Conservation (phyloP, 2,329 filamentous ascomycete genomes). For the Cladosporium velox region DNA sequence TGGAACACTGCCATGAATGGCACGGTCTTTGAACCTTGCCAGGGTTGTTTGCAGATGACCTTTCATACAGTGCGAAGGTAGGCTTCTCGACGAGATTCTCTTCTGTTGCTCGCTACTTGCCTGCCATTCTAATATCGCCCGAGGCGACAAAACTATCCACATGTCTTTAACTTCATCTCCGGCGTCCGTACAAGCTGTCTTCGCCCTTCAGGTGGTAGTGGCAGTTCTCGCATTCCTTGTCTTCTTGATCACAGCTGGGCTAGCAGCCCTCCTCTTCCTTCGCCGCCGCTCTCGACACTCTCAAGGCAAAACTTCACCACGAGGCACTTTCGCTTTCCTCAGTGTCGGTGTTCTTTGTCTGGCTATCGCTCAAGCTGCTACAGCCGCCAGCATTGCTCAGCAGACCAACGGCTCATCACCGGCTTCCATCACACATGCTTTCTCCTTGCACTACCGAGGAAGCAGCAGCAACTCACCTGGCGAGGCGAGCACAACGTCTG, state of each 20-base stretch:
- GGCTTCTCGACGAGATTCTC: neutral
- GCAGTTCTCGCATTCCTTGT: conserved; percentile 17
- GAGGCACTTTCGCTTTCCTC: conserved; percentile 19
- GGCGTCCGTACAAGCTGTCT: conserved; percentile 5
- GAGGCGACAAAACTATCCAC: neutral
- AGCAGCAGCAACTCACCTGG: neutral
- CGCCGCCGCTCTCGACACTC: neutral
- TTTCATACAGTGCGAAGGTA: neutral
- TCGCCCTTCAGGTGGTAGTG: conserved; percentile 20
- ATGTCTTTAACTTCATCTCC: conserved; percentile 12
- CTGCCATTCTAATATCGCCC: neutral
- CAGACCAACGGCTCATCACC: neutral
- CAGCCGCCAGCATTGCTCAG: neutral
- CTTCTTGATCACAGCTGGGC: neutral
- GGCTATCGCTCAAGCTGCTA: conserved; percentile 13
- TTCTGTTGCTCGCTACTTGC: neutral
- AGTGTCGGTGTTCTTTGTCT: conserved; percentile 12
- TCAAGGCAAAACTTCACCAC: neutral
- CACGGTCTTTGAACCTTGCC: neutral
- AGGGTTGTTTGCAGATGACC: neutral
- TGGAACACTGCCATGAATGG: conserved; percentile 1
- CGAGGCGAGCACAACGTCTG: neutral
- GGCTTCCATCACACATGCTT: conserved; percentile 5
- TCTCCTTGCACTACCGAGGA: neutral
- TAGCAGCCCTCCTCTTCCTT: conserved; percentile 2